Evolutionary conservation across 1,139 yeast genomes (phyloP).

Genomic region (Lodderomyces jiufengensis): DNA sequence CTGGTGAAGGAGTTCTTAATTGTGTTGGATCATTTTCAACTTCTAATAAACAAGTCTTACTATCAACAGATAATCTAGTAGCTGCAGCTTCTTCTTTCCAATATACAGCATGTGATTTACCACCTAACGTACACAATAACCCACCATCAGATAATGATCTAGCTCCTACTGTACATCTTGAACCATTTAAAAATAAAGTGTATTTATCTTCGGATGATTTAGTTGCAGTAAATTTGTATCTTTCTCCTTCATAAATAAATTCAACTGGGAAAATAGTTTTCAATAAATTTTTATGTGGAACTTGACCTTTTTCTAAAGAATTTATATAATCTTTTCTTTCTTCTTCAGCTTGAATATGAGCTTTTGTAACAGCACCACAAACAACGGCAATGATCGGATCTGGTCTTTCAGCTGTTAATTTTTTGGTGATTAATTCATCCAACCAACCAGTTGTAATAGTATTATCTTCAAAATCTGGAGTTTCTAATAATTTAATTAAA

Average conservation of each 20-base stretch:
- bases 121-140: constrained; percentile 78
- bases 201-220: constrained; percentile 82
- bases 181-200: constrained; percentile 89
- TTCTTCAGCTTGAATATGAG: constrained; percentile 75
- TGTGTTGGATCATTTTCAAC: constrained; percentile 98
- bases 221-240: constrained; percentile 93
- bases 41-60: constrained; percentile 90
- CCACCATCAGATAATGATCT: constrained; percentile 93
- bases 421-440: constrained; percentile 89
- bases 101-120: constrained; percentile 90
- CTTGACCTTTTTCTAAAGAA: constrained; percentile 91
- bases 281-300: constrained; percentile 74
- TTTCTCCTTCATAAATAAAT: constrained; percentile 89
- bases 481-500: constrained; percentile 87
- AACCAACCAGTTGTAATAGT: constrained; percentile 98
- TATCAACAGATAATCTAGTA: constrained; percentile 92
- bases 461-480: constrained; percentile 94
- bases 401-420: constrained; percentile 95
- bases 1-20: constrained; percentile 97
- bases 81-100: constrained; percentile 98
- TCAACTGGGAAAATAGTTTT: constrained; percentile 90
- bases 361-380: constrained; percentile 96
- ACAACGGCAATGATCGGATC: constrained; percentile 86
- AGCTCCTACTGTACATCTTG: constrained; percentile 83
- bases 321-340: constrained; percentile 64